Percentiles rank a stretch among this genome's conserved stretches.
Conservation (phyloP, 2,329 filamentous ascomycete species). For the Calonectria leucothoes region DNA sequence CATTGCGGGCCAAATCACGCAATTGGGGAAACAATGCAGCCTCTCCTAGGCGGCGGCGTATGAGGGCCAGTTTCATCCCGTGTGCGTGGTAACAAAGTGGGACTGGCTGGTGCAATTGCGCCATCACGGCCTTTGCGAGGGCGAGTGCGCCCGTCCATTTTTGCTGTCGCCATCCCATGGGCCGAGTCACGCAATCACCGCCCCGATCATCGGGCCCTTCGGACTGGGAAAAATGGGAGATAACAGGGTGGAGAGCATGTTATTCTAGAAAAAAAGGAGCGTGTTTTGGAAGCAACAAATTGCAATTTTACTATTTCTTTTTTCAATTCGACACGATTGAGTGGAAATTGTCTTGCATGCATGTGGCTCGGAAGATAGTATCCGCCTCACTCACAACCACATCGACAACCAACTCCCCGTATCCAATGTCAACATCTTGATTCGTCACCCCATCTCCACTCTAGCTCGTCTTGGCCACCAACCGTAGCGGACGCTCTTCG, state of each 20-base stretch:
- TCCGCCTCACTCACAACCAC: neutral
- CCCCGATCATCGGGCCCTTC: neutral
- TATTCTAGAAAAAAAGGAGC: neutral
- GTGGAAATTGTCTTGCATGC: neutral
- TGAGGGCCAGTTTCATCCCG: neutral
- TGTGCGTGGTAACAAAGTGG: constrained; percentile 10
- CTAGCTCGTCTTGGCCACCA: neutral
- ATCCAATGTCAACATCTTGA: neutral
- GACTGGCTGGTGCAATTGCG: constrained; percentile 33
- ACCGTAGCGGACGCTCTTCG: neutral
- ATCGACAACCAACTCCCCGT: neutral
- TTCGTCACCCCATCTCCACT: neutral
- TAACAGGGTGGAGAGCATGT: neutral
- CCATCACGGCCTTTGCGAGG: constrained; percentile 30
- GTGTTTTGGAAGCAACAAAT: neutral
- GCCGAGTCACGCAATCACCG: constrained; percentile 36
- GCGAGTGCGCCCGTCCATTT: constrained; percentile 1
- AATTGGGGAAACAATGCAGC: constrained; percentile 20
- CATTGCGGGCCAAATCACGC: constrained; percentile 35
- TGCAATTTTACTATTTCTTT: neutral
- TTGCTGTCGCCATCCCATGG: constrained; percentile 40
- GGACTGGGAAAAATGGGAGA: neutral
- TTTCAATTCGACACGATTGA: too few species aligned
- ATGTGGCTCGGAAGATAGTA: neutral
- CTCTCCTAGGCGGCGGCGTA: neutral